Evolutionary conservation across 495 filamentous ascomycete species (phyloP).

Genomic region (Neurospora sp.): DNA sequence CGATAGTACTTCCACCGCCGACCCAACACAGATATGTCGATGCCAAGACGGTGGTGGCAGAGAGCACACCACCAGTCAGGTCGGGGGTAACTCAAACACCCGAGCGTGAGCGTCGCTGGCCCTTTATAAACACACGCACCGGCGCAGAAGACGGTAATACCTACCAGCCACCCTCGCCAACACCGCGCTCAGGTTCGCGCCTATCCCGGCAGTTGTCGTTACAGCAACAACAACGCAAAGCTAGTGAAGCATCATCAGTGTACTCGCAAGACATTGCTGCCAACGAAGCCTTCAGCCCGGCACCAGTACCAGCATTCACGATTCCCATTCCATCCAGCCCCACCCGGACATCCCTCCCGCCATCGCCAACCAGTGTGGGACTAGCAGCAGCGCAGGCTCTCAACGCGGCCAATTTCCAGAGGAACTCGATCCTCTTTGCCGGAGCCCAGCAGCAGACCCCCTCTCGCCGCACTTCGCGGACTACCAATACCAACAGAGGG

Average conservation of each 20-base stretch:
- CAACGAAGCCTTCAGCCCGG: background rate
- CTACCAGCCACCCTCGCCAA: background rate
- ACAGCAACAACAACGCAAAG: background rate
- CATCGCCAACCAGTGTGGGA: background rate
- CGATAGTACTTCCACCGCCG: slow-evolving; percentile 6
- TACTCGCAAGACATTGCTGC: slow-evolving; percentile 15
- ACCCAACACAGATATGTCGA: background rate
- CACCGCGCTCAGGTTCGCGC: background rate
- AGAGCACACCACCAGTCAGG: background rate
- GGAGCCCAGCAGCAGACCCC: background rate
- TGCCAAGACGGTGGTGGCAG: background rate
- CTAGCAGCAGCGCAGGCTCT: background rate
- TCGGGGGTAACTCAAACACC: background rate
- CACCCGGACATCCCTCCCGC: background rate
- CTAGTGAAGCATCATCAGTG: slow-evolving; percentile 16
- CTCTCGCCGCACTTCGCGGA: background rate
- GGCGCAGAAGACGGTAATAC: background rate
- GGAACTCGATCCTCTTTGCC: slow-evolving; percentile 1
- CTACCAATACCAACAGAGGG: background rate
- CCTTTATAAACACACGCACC: background rate
- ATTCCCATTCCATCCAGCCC: background rate
- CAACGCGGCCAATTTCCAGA: slow-evolving; percentile 7
- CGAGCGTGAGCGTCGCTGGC: background rate
- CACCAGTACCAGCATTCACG: background rate
- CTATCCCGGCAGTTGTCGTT: background rate